Evolutionary conservation across 1,284 basidiomycete species (phyloP).

Genomic region (Pulveroboletus sp.): DNA sequence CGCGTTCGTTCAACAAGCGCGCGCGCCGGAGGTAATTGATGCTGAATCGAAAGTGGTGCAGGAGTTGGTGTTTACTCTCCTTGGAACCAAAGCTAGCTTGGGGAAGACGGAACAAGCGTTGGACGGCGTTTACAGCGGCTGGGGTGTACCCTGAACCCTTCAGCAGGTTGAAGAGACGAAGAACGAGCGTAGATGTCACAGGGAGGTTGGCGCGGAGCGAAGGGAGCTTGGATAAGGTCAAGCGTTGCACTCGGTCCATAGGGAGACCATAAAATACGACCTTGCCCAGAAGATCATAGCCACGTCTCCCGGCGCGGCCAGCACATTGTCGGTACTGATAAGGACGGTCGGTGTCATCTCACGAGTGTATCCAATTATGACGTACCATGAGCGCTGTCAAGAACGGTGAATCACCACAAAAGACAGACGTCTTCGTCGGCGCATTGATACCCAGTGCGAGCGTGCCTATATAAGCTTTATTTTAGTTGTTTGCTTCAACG

Average conservation of each 20-base stretch:
- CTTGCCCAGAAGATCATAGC: conserved; percentile 67
- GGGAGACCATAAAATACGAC: conserved; percentile 71
- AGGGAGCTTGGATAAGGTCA: conserved; percentile 64
- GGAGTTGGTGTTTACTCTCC: conserved; percentile 52
- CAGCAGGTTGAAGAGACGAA: conserved; percentile 65
- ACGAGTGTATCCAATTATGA: neutral
- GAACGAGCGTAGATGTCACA: conserved; percentile 60
- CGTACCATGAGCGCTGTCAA: conserved; percentile 64
- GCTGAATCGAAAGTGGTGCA: conserved; percentile 69
- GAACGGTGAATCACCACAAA: conserved; percentile 66
- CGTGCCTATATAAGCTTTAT: conserved; percentile 44
- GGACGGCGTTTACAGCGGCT: conserved; percentile 50
- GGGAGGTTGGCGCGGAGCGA: conserved; percentile 65
- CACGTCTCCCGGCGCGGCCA: conserved; percentile 68
- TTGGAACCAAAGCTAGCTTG: conserved; percentile 58
- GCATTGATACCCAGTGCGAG: conserved; percentile 76
- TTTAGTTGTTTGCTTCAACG: neutral
- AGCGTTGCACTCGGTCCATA: conserved; percentile 60
- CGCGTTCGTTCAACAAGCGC: conserved; percentile 51
- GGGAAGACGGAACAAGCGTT: conserved; percentile 55
- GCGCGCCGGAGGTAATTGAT: conserved; percentile 67
- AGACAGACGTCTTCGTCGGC: conserved; percentile 64
- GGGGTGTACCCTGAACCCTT: conserved; percentile 56
- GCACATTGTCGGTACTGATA: conserved; percentile 70
- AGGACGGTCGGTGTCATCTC: neutral